These are phyloP conservation scores for Mycena metata DNA, from an alignment of 768 basidiomycete species.

Conservation along the genomic window DNA sequence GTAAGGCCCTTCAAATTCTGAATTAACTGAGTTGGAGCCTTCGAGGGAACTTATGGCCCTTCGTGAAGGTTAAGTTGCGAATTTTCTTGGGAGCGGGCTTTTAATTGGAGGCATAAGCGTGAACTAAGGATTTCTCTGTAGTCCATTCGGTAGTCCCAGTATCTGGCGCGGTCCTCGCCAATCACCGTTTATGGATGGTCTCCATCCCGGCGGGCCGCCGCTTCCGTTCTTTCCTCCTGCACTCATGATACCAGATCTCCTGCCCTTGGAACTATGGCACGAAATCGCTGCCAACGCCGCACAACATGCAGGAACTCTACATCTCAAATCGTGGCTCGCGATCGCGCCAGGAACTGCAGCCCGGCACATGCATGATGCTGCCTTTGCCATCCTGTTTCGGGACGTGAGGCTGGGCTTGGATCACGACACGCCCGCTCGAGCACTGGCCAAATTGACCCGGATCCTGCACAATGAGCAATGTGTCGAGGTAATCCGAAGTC, in stretches of 20 bases:
- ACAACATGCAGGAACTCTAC: neutral
- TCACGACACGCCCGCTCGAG: neutral
- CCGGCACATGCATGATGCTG: constrained; percentile 1
- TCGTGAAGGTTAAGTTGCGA: no score
- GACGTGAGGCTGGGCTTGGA: neutral
- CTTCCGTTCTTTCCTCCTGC: no score
- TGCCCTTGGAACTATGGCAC: constrained; percentile 1
- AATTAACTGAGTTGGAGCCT: no score
- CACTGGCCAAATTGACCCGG: neutral
- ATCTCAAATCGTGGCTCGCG: neutral
- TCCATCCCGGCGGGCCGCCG: no score
- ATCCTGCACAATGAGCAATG: neutral
- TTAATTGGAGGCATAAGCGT: no score
- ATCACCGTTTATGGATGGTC: no score
- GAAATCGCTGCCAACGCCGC: neutral
- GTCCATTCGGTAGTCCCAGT: no score
- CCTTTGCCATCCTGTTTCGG: neutral
- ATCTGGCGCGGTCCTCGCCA: no score
- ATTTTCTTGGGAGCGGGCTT: no score
- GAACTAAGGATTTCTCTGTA: no score
- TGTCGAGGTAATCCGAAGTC: neutral
- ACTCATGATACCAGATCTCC: neutral
- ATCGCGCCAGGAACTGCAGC: neutral
- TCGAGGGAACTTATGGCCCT: no score
- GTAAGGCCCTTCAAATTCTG: no score